Base-by-base conservation (phyloP, 2,329 filamentous ascomycete species). In the Aurifilum marmelostoma region DNA sequence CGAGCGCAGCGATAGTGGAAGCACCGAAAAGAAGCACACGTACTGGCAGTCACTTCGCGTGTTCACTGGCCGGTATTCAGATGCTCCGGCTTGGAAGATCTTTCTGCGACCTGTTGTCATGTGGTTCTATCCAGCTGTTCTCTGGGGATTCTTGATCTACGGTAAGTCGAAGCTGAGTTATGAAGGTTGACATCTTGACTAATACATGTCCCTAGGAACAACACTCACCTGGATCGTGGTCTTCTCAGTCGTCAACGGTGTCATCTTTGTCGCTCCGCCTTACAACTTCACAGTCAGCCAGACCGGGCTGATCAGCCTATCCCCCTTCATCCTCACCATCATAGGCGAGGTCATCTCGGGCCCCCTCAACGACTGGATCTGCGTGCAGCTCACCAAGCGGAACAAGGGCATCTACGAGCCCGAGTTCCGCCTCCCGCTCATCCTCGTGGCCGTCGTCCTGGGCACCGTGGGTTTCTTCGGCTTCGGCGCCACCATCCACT, bases 371-470 rank as follows among this genome's bases (percentile, higher is more conserved):
- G 84, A 84, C 74, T 81, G 77, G 75, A 73, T 82, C 41, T 79
- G 77, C 67, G 70, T 84, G 27, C 82, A 77, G 75, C 79, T 84
- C 67, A 81, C 83, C 4, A 82, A 80, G 73, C 80, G 78, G 70
- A 87, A 86, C 73, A 77, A 76, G 27, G 84, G 84, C n/a, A 77
- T 85, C 62, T 87, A 86, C 74, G 84, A 87, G 73, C 85, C 84
- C 6, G 84, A 87, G 72, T 86, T 85, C 72, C 80, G 84, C 12
- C 77, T 84, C 11, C 79, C 79, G 16, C 77, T 82, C 1, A 79
- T 83, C 70, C 67, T 79, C 34, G 75, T 83, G 7, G 79, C 81
- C 1, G 75, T 79, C 21, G 65, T 84, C 16, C 72, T 83, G 21
- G 82, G 81, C 1, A 75, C 78, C 4, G 81, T 77, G 8, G 83